Base-by-base conservation (phyloP, 2,329 filamentous ascomycete species). In the Aspergillus uvarum region DNA sequence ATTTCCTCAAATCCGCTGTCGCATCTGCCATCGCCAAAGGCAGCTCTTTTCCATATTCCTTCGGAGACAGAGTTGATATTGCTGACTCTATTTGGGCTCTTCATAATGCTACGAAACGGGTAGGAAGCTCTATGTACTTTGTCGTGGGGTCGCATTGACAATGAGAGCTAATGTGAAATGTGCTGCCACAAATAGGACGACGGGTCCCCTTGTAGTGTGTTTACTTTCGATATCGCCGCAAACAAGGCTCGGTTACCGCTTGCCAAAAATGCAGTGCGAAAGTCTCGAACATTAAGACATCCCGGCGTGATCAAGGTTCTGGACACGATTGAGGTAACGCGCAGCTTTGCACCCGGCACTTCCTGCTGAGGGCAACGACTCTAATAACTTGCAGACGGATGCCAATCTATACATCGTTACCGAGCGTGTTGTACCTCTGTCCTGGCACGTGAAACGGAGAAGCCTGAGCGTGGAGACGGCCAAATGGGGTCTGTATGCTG, bases 1-100 rank as follows among this genome's bases (percentile, higher is more conserved):
- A 99, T 76, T 98, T 98, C 73, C 85, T 99, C 73, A 98, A 98
- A 80, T 98, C 93, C 63, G 95, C 95, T 55, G 92, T 98, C 74
- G 94, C 93, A 50, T 98, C 95, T 63, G 94, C 93, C 68, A 98
- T 99, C 71, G 91, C 95, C 50, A 95, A 96, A 76, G 93, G 94
- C 2, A 92, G 93, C 56, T 89, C 93, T 5, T 96, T 97, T 73
- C 92, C 92, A 4, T 98, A 96, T 75, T 89, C 85, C 51, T 95
- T 98, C 73, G 94, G 93, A 70, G 95, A 99, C 77, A 87, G 89
- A 74, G 90, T 98, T 61, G 94, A 98, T 74, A 83, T 95, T 56
- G 91, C 96, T 74, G 88, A 95, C 72, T 96, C 94, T 26, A 93
- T 98, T 70, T 99, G 95, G 93, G 91, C 90, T n/a, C 81, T 99